Percentiles rank a stretch among this genome's conserved stretches.
phyloP scores from a whole-genome alignment of 768 basidiomycete genomes.

The Chlorophyllum brunneum region DNA sequence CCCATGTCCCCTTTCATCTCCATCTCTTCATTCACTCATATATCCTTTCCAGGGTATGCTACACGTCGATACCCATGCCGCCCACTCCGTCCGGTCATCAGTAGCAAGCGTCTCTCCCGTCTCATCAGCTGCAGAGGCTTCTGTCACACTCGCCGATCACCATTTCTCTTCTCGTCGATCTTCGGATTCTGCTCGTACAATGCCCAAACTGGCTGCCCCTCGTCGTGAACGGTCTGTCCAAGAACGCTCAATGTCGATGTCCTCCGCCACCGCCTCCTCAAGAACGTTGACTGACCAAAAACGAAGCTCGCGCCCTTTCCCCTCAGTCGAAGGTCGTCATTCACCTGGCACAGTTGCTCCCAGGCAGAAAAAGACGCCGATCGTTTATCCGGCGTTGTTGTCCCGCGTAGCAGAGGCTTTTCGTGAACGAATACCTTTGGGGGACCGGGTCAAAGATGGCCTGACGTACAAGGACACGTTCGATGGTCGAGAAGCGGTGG shows the following conservation, averaged over 20 bases:
- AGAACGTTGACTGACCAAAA: conserved; percentile 42
- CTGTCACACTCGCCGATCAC: conserved; percentile 33
- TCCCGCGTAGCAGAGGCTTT: conserved; percentile 95
- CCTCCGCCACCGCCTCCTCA: conserved; percentile 49
- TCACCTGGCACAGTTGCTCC: conserved; percentile 35
- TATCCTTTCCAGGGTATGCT: conserved; percentile 31
- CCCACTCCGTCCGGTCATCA: conserved; percentile 40
- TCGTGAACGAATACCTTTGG: conserved; percentile 69
- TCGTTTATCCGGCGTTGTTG: conserved; percentile 93
- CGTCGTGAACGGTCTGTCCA: conserved; percentile 59
- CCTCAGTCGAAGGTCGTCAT: conserved; percentile 32
- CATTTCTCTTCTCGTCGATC: conserved; percentile 48
- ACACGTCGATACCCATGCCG: conserved; percentile 53
- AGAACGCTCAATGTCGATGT: conserved; percentile 78
- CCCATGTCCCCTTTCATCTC: conserved; percentile 11
- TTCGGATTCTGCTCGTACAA: conserved; percentile 64
- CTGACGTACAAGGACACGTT: conserved; percentile 96
- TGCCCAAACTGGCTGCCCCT: conserved; percentile 44
- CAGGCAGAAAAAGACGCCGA: conserved; percentile 54
- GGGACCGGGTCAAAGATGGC: conserved; percentile 89
- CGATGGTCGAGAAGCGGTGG: conserved; percentile 95
- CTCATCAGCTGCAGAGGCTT: conserved; percentile 27
- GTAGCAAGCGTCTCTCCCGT: conserved; percentile 28
- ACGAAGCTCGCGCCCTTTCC: conserved; percentile 26
- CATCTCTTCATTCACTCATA: conserved; percentile 7